Evolutionary conservation across 2,329 filamentous ascomycete genomes (phyloP), one percentile per base, ranked within the genome.

Genomic region (Pseudocercospora eumusae): DNA sequence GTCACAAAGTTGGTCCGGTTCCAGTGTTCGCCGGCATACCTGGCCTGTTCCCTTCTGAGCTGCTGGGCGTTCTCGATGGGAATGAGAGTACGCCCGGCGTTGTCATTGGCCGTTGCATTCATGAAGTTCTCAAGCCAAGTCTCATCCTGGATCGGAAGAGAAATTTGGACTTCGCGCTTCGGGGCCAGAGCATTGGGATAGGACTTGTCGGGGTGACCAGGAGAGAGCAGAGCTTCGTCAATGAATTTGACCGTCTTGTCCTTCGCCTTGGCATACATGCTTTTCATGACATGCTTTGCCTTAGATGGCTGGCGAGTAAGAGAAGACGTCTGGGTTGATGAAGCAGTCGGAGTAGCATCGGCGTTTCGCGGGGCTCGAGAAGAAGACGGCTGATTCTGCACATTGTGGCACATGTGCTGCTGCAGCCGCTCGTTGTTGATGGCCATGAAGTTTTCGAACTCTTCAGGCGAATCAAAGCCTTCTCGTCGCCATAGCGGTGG

Each of bases 101-200:
- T 54, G 28, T 11, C 1, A n/a, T 10, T 3, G 23, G 52, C 11
- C 2, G 15, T 33, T 9, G 52, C 52, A 13, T 18, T 23, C 28
- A 3, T 18, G n/a, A 54, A 10, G 23, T 36, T 54, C 7, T 5
- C 31, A 13, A 10, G 13, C 28, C 27, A 31, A 11, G 28, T 18
- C 13, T 23, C 52, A 15, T 21, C 18, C 28, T 40, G 52, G 18
- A 33, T 8, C 1, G 52, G 52, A 6, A 31, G 28, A 13, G 52
- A 54, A n/a, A 40, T 54, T 3, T 18, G 27, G n/a, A 54, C 23
- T 18, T 54, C 28, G 28, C n/a, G 23, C 47, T 52, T 52, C 15
- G 52, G 52, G n/a, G 52, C 10, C 15, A 54, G 28, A n/a, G 52
- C 52, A 10, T 54, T 54, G 1, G 27, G 52, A 21, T 54, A 54